Evolutionary conservation across 495 filamentous ascomycete genomes (phyloP), one percentile per base, ranked within the genome.

Genomic region (Tuber indicum): DNA sequence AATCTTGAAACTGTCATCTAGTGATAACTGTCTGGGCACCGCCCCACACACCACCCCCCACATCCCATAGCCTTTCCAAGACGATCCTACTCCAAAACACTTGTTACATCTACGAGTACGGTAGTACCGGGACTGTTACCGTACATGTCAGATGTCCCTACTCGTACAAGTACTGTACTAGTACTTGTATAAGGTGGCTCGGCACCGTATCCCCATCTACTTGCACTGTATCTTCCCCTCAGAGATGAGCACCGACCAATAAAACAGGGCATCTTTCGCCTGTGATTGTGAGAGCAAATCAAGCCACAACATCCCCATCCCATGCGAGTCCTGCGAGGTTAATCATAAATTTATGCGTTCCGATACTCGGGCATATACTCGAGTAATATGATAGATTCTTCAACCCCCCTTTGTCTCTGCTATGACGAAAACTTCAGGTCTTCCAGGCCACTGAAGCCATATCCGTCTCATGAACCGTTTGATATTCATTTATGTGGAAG

Each of bases 1-100:
- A n/a, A 12, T 76, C 66, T 72, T 82, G 80, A 82, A 82, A 82
- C 80, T 43, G 44, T 72, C 75, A 73, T 82, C 80, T 49, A 76
- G 79, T 79, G 75, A 73, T 74, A 80, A 72, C 71, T 74, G 78
- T 80, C 77, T 58, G 73, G 76, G 76, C 26, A 45, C 62, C 32
- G 62, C 75, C 80, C 75, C 47, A 52, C 49, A n/a, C 9, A 7
- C 52, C n/a, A 58, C 26, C 52, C 9, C 52, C 39, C 39, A 41
- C 32, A 32, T 32, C 32, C 32, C 32, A 62, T 62, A n/a, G n/a
- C 52, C n/a, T 26, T 62, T 41, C 39, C 52, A 62, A 62, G 52
- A 62, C 52, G 10, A 32, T 75, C 39, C 73, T 49, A 74, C 72
- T 49, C 74, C 69, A 75, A 78, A 78, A 78, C 76, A 49, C 72